Percentiles rank a stretch among this genome's conserved stretches.
Conservation (phyloP, 805 yeast species). For the Tetrapisispora taiwanensis region DNA sequence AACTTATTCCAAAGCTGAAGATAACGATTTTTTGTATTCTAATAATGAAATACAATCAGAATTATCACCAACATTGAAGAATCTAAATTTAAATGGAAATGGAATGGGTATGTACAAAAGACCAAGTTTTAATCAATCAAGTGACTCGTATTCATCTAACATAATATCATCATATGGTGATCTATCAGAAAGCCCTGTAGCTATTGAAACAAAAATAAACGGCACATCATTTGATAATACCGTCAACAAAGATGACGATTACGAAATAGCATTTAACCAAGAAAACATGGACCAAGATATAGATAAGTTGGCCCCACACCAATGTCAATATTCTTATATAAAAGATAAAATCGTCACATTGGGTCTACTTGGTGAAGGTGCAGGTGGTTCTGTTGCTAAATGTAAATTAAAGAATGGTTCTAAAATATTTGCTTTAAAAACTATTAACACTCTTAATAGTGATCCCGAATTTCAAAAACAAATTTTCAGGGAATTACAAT, state of each 20-base stretch:
- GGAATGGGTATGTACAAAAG: slow-evolving; percentile 6
- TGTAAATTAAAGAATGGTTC: slow-evolving; percentile 53
- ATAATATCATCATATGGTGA: slow-evolving; percentile 18
- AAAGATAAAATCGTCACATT: slow-evolving; percentile 55
- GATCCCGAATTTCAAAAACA: slow-evolving; percentile 85
- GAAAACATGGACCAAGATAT: slow-evolving; percentile 29
- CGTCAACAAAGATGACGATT: too few relatives aligned
- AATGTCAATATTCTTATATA: slow-evolving; percentile 53
- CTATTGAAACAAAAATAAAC: not conserved
- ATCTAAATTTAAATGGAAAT: not conserved
- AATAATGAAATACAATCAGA: not conserved
- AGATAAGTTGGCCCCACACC: slow-evolving; percentile 55
- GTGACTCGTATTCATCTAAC: slow-evolving; percentile 20
- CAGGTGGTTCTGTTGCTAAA: slow-evolving; percentile 82
- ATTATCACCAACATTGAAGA: slow-evolving; percentile 1
- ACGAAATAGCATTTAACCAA: not conserved
- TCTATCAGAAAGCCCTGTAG: slow-evolving; percentile 6
- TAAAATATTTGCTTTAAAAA: slow-evolving; percentile 72
- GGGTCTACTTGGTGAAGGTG: slow-evolving; percentile 81
- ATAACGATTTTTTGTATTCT: not conserved
- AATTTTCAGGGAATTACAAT: slow-evolving; percentile 81
- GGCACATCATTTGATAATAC: not conserved
- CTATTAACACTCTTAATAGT: slow-evolving; percentile 34
- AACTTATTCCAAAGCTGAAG: not conserved
- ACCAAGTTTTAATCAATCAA: slow-evolving; percentile 11